Conservation (phyloP, 192 early-diverging fungal genomes). For the Coemansia sp. region DNA sequence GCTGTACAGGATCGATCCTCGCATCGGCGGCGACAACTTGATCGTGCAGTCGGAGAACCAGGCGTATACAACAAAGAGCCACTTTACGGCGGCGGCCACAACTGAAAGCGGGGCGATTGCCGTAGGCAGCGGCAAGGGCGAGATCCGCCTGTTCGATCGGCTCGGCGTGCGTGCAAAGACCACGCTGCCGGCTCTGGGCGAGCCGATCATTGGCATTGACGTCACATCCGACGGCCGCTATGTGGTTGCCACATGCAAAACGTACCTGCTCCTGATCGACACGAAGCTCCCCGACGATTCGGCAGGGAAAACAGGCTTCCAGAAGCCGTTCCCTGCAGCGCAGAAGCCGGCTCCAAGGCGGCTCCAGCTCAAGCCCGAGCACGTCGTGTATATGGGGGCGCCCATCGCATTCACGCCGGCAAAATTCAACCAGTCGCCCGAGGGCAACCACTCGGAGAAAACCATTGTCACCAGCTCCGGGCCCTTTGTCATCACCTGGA, state of each 20-base stretch:
- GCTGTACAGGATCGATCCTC: constrained; percentile 88
- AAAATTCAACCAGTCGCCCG: constrained; percentile 80
- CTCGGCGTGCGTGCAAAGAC: constrained; percentile 86
- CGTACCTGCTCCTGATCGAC: constrained; percentile 83
- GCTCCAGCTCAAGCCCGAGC: constrained; percentile 84
- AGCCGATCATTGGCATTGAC: constrained; percentile 88
- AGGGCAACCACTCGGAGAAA: constrained; percentile 63
- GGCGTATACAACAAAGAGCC: constrained; percentile 68
- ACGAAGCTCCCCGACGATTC: constrained; percentile 62
- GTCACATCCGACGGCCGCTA: constrained; percentile 84
- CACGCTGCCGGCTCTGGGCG: constrained; percentile 80
- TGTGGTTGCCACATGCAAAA: constrained; percentile 86
- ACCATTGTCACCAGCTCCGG: constrained; percentile 90
- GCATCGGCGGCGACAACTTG: constrained; percentile 68
- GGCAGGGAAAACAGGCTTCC: constrained; percentile 66
- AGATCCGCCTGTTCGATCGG: constrained; percentile 83
- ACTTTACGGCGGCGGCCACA: constrained; percentile 75
- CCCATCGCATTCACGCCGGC: constrained; percentile 82
- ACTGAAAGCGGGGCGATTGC: constrained; percentile 81
- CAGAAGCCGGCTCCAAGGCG: constrained; percentile 71
- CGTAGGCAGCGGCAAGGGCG: constrained; percentile 82
- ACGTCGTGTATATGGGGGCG: constrained; percentile 78
- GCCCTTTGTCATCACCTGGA: constrained; percentile 91
- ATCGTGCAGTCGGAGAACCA: constrained; percentile 71
- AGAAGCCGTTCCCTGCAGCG: constrained; percentile 66